Evolutionary conservation across 1,284 basidiomycete species (phyloP).

Genomic region (Abortiporus biennis): DNA sequence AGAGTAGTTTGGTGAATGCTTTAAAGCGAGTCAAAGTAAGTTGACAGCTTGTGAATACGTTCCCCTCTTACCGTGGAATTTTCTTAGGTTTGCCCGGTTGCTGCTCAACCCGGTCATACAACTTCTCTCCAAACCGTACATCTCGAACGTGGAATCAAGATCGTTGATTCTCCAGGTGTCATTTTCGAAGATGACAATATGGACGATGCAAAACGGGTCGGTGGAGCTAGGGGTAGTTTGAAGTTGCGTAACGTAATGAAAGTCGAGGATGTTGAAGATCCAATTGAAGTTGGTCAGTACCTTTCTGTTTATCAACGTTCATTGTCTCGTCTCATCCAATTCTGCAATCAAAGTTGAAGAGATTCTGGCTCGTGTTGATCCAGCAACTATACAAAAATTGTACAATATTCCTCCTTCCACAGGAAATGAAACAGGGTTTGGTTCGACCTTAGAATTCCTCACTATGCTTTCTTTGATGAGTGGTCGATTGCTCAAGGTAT

Average conservation of each 20-base stretch:
- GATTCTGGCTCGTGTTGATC: slow-evolving; percentile 69
- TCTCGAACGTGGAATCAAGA: slow-evolving; percentile 87
- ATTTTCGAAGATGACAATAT: slow-evolving; percentile 75
- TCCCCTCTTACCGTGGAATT: background rate
- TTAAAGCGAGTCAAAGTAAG: slow-evolving; percentile 96
- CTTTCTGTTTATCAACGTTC: background rate
- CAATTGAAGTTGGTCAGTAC: slow-evolving; percentile 74
- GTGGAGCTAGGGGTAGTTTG: slow-evolving; percentile 63
- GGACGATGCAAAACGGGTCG: slow-evolving; percentile 46
- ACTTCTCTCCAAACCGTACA: slow-evolving; percentile 92
- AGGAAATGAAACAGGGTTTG: slow-evolving; percentile 34
- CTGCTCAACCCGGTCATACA: slow-evolving; percentile 92
- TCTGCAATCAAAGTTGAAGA: slow-evolving; percentile 74
- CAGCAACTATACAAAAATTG: slow-evolving; percentile 67
- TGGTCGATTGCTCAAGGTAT: slow-evolving; percentile 80
- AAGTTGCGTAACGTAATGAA: slow-evolving; percentile 91
- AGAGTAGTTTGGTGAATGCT: slow-evolving; percentile 97
- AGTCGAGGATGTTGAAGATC: slow-evolving; percentile 90
- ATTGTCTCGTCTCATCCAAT: background rate
- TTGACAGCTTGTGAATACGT: too few species aligned
- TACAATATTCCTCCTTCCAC: slow-evolving; percentile 66
- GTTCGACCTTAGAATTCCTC: slow-evolving; percentile 77
- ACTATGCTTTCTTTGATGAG: slow-evolving; percentile 85
- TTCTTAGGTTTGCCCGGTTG: slow-evolving; percentile 80
- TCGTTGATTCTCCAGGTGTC: slow-evolving; percentile 96